phyloP scores from a whole-genome alignment of 495 filamentous ascomycete genomes.

The Neurospora sp. region DNA sequence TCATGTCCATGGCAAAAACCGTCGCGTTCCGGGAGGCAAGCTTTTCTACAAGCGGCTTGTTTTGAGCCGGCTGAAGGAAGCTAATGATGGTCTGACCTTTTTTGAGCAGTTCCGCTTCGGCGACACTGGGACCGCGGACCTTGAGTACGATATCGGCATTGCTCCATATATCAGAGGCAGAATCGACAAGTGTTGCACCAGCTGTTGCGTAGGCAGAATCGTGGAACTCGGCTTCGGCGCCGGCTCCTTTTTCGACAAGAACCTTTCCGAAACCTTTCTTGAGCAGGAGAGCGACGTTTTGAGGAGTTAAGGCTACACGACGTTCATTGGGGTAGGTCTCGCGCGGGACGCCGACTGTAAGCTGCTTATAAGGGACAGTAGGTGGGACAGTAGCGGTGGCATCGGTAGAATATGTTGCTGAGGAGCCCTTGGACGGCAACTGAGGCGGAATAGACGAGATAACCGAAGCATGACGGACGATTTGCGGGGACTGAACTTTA shows the following conservation, averaged over 20 bases:
- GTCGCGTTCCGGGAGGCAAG: conserved; percentile 55
- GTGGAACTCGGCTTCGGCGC: conserved; percentile 59
- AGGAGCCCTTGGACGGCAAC: not conserved
- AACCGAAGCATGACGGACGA: conserved; percentile 26
- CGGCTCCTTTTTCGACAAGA: conserved; percentile 64
- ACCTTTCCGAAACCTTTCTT: conserved; percentile 72
- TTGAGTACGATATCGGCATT: conserved; percentile 69
- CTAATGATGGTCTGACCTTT: conserved; percentile 61
- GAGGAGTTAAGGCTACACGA: conserved; percentile 69
- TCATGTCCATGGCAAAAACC: conserved; percentile 75
- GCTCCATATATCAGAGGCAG: conserved; percentile 47
- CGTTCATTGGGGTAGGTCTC: conserved; percentile 64
- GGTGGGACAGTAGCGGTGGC: conserved; percentile 31
- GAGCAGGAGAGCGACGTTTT: conserved; percentile 63
- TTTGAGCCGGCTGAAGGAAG: conserved; percentile 66
- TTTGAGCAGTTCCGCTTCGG: conserved; percentile 50
- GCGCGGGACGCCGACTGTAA: conserved; percentile 61
- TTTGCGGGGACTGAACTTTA: conserved; percentile 14
- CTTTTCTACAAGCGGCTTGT: conserved; percentile 55
- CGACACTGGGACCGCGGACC: conserved; percentile 58
- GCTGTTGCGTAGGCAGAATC: conserved; percentile 62
- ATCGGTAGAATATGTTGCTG: conserved; percentile 23
- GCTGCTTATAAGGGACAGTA: conserved; percentile 52
- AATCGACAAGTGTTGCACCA: conserved; percentile 60
- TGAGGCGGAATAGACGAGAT: conserved; percentile 14